Evolutionary conservation across 257 asterid genomes (phyloP), one percentile per base, ranked within the genome.

Genomic region (Solanum boliviense): DNA sequence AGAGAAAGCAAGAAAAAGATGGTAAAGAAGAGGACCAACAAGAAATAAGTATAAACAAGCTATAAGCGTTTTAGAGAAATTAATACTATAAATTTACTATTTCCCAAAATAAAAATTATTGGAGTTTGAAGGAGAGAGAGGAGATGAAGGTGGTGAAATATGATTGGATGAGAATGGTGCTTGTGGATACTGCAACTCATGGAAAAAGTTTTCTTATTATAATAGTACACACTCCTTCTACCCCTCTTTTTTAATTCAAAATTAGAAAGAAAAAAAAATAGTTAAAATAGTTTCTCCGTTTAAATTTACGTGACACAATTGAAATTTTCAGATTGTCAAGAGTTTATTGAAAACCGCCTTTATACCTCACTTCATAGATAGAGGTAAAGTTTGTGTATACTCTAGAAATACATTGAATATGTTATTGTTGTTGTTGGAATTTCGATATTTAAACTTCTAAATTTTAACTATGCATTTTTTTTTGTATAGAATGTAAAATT

Each of bases 151-250:
- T 93, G 98, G 95, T 90, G 91, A 86, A 88, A 5, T 91, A 79
- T 95, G 97, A 96, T 96, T 96, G 98, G 99, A 88, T 91, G 89
- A 93, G 41, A 25, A 89, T 91, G 95, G 96, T 91, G 94, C 88
- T 91, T 91, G 93, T 91, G 95, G 96, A 94, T 94, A 88, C 96
- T 93, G 92, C 95, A 91, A 83, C 91, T 92, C n/a, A 86, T 60
- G 84, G 67, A 91, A 92, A 93, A 85, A 88, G 88, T 89, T 89
- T 86, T 91, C 90, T 90, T 90, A 86, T 81, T 79, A 34, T 78
- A 86, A 34, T 86, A 86, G 46, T 4, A 1, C 31, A 27, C 68
- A 9, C 85, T 81, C 20, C 20, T 31, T 20, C 71, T 18, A 29
- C 86, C 44, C 56, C 44, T 48, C 18, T 48, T 82, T 46, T 78